Percentiles rank a stretch among this genome's conserved stretches.
phyloP scores from a whole-genome alignment of 2,329 filamentous ascomycete genomes.

The Arthrobotrys iridis region DNA sequence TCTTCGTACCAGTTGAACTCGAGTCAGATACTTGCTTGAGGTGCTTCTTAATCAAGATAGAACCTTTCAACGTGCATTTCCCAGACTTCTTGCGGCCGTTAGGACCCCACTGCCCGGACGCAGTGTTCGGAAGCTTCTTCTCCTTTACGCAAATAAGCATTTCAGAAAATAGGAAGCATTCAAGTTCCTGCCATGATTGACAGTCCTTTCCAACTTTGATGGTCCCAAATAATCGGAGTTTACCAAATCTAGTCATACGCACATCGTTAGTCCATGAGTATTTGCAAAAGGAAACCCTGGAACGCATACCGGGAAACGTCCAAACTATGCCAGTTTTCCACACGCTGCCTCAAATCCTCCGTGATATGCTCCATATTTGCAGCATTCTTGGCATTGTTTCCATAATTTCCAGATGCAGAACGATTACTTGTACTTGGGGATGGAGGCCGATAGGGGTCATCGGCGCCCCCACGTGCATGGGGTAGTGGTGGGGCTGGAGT shows the following conservation, averaged over 20 bases:
- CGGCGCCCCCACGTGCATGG: slow-evolving; percentile 64
- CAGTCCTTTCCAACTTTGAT: slow-evolving; percentile 96
- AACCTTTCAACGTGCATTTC: slow-evolving; percentile 91
- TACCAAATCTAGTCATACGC: slow-evolving; percentile 75
- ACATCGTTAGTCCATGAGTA: neutral
- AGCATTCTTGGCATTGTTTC: slow-evolving; percentile 47
- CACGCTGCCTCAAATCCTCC: slow-evolving; percentile 82
- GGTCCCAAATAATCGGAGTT: slow-evolving; percentile 86
- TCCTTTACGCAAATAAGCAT: slow-evolving; percentile 99
- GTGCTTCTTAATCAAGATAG: slow-evolving; percentile 98
- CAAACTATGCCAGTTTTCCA: slow-evolving; percentile 98
- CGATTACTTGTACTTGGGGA: slow-evolving; percentile 68
- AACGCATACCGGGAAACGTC: slow-evolving; percentile 78
- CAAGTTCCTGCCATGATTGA: slow-evolving; percentile 94
- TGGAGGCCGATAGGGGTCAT: slow-evolving; percentile 68
- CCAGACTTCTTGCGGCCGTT: slow-evolving; percentile 71
- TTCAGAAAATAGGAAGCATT: slow-evolving; percentile 96
- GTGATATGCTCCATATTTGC: slow-evolving; percentile 78
- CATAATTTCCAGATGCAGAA: slow-evolving; percentile 42
- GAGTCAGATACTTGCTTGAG: slow-evolving; percentile 84
- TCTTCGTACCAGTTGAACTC: slow-evolving; percentile 62
- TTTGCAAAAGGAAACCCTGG: slow-evolving; percentile 58
- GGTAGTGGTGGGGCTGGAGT: slow-evolving; percentile 66
- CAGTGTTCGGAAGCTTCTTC: slow-evolving; percentile 73
- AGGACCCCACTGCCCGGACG: slow-evolving; percentile 73